Evolutionary conservation across 257 asterid genomes (phyloP).

Genomic region (Verbena officinalis): DNA sequence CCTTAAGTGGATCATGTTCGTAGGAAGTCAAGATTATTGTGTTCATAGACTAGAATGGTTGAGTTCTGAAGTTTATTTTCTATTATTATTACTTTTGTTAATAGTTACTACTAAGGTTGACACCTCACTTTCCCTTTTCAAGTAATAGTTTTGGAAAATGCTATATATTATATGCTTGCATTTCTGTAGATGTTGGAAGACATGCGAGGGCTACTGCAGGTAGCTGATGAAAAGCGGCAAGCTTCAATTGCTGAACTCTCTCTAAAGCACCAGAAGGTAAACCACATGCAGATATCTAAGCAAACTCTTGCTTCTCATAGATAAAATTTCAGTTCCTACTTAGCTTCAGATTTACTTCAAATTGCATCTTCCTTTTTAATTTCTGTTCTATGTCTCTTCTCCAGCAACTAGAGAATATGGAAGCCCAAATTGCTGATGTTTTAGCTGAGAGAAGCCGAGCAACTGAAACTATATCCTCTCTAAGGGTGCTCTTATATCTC

Average conservation of each 20-base stretch:
- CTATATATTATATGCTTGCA: constrained; percentile 19
- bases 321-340: constrained; percentile 28
- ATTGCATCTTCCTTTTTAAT: constrained; percentile 11
- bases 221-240: constrained; percentile 83
- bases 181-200: constrained; percentile 76
- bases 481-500: constrained; percentile 55
- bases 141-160: not conserved
- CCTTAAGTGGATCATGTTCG: not conserved
- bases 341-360: constrained; percentile 3
- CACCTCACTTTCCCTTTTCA: constrained; percentile 1
- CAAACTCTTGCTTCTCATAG: constrained; percentile 26
- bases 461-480: constrained; percentile 79
- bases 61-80: constrained; percentile 13
- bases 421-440: constrained; percentile 83
- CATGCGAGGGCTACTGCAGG: constrained; percentile 61
- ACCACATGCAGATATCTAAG: constrained; percentile 18
- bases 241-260: constrained; percentile 76
- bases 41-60: constrained; percentile 1
- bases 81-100: not conserved
- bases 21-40: not conserved
- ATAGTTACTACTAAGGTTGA: constrained; percentile 7
- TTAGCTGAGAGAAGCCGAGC: constrained; percentile 81
- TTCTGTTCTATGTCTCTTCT: constrained; percentile 23
- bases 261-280: constrained; percentile 85
- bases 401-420: constrained; percentile 86